Conservation (phyloP, 164 flowering plant species). For the Euptelea pleiosperma region DNA sequence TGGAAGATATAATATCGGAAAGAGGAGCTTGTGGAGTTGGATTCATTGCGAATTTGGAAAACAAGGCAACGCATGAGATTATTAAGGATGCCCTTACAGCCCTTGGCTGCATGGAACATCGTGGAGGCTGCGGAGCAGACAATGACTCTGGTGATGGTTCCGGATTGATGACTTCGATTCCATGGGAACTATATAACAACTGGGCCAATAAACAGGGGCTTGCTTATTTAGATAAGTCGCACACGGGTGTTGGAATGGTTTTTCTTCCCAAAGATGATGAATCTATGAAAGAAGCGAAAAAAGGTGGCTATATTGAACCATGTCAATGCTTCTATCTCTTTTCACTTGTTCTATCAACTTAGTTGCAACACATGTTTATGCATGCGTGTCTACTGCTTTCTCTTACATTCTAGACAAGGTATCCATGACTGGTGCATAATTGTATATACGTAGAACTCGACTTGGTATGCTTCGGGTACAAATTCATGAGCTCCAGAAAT, state of each 20-base stretch:
- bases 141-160: slow-evolving; percentile 99
- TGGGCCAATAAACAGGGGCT: slow-evolving; percentile 87
- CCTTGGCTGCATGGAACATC: slow-evolving; percentile 99
- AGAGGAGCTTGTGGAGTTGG: slow-evolving; percentile 99
- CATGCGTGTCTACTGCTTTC: too few species aligned
- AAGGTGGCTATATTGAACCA: slow-evolving; percentile 43
- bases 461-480: too few species aligned
- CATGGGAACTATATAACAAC: slow-evolving; percentile 81
- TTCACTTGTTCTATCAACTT: too few species aligned
- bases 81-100: slow-evolving; percentile 88
- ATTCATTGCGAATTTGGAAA: slow-evolving; percentile 88
- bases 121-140: slow-evolving; percentile 99
- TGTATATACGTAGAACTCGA: too few species aligned
- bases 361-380: too few species aligned
- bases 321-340: not conserved
- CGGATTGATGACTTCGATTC: slow-evolving; percentile 94
- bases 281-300: slow-evolving; percentile 63
- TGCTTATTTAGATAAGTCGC: slow-evolving; percentile 61
- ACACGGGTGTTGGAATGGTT: slow-evolving; percentile 97
- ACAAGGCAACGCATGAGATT: slow-evolving; percentile 68
- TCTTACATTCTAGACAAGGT: too few species aligned
- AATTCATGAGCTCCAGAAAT: too few species aligned
- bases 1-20: slow-evolving; percentile 84
- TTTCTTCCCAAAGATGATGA: slow-evolving; percentile 78
- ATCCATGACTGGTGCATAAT: too few species aligned